Evolutionary conservation across 2,329 filamentous ascomycete species (phyloP), one percentile per base, ranked within the genome.

Genomic region (Aspergillus phoenicis): DNA sequence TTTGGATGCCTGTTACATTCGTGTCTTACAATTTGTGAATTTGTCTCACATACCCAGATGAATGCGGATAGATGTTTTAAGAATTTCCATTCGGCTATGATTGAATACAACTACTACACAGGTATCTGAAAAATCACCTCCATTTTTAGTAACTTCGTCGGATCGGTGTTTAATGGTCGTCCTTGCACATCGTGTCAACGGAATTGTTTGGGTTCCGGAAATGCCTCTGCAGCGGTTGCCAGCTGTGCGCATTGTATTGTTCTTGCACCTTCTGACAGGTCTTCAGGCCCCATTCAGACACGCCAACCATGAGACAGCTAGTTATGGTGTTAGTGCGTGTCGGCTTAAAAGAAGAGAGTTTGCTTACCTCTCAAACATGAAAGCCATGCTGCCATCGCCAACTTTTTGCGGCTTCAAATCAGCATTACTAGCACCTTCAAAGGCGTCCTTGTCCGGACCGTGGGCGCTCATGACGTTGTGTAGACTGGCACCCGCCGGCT

Each of bases 201-300:
- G 20, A 24, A 11, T 82, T 81, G 63, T 81, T 79, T 17, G 83
- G 82, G 70, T 80, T 80, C 71, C 80, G 80, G 64, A 88, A 90
- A 71, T 89, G 85, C 47, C 87, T 82, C 75, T 85, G 85, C 56
- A 91, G 78, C 0, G 84, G 84, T 28, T 82, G 87, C 92, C 92
- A 97, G 73, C 90, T 93, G 80, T 96, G 90, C 60, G 88, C 86
- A 72, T 87, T 93, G 71, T 95, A 96, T 59, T 85, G 85, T 66
- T 86, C 82, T 78, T 91, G 89, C 43, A 90, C 84, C 76, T 90
- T 91, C 69, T 82, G 77, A 71, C 88, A 94, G 63, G 85, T 85
- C 74, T 86, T 89, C 63, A 91, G 73, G 1, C 87, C 89, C 88
- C 88, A 91, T 64, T 90, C 87, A 2, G 88, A 90, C 24, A 90